These are phyloP conservation scores for Termitomyces sp. DNA, from an alignment of 768 basidiomycete genomes.

Conservation along the genomic window DNA sequence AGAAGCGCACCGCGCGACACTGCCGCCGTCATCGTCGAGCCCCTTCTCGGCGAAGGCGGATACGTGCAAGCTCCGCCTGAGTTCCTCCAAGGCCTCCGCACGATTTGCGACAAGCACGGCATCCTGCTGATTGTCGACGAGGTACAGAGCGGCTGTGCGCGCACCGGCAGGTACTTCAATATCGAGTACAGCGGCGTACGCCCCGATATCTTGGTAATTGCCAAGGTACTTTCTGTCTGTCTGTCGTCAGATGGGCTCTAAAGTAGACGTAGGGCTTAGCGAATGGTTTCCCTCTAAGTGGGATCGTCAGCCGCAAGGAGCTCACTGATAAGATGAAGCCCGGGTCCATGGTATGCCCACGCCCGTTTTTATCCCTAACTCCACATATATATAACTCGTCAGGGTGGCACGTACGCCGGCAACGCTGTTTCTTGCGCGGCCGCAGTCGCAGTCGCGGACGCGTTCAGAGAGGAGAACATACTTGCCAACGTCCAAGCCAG, in stretches of 20 bases:
- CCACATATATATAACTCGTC: not conserved
- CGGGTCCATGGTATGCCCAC: conserved; percentile 63
- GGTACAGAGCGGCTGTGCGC: conserved; percentile 86
- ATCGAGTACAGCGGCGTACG: conserved; percentile 78
- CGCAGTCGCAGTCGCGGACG: conserved; percentile 75
- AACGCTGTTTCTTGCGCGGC: conserved; percentile 93
- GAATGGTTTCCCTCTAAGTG: conserved; percentile 92
- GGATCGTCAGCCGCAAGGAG: conserved; percentile 73
- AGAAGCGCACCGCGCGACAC: conserved; percentile 82
- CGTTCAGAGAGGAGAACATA: conserved; percentile 78
- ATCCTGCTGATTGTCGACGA: conserved; percentile 85
- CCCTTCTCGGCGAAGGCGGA: conserved; percentile 92
- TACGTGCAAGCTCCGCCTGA: conserved; percentile 84
- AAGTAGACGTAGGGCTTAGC: conserved; percentile 59
- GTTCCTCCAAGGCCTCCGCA: conserved; percentile 75
- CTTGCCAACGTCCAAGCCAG: conserved; percentile 74
- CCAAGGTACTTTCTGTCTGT: conserved; percentile 55
- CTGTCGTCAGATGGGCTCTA: not conserved
- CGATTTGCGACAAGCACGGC: conserved; percentile 81
- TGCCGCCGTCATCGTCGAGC: conserved; percentile 91
- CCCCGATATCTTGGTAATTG: conserved; percentile 86
- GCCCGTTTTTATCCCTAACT: not conserved
- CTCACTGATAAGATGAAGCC: conserved; percentile 73
- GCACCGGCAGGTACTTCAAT: conserved; percentile 81
- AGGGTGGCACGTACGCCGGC: conserved; percentile 90